phyloP scores from a whole-genome alignment of 2,329 filamentous ascomycete genomes.

The Xylaria polymorpha region DNA sequence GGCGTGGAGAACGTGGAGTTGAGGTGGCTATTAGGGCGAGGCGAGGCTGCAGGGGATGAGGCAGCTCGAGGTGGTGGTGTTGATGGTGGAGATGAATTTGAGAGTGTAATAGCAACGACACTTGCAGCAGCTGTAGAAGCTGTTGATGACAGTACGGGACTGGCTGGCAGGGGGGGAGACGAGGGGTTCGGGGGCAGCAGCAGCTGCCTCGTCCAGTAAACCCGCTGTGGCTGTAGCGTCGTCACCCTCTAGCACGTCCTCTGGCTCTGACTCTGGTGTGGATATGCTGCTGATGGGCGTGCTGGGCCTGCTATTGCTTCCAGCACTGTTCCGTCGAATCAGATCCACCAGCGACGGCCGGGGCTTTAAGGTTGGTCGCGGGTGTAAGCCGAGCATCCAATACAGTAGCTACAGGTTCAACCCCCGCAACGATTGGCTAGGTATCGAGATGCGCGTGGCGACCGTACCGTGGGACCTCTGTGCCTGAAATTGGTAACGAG shows the following conservation, averaged over 20 bases:
- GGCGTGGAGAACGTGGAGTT: conserved; percentile 40
- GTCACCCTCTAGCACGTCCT: conserved; percentile 13
- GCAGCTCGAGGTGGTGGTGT: conserved; percentile 47
- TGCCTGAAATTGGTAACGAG: neutral
- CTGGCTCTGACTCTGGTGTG: conserved; percentile 34
- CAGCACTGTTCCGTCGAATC: conserved; percentile 50
- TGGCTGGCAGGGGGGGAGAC: conserved; percentile 40
- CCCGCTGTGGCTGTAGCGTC: conserved; percentile 32
- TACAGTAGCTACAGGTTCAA: neutral
- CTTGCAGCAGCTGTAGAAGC: conserved; percentile 41
- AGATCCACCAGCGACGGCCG: conserved; percentile 66
- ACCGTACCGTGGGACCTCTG: neutral
- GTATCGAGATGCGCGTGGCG: conserved; percentile 13
- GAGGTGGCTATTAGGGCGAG: conserved; percentile 48
- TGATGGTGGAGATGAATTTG: conserved; percentile 43
- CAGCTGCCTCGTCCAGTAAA: conserved; percentile 25
- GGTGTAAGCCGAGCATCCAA: conserved; percentile 63
- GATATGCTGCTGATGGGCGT: conserved; percentile 38
- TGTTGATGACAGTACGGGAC: conserved; percentile 47
- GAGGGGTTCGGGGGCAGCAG: conserved; percentile 44
- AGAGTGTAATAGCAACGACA: conserved; percentile 41
- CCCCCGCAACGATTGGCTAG: conserved; percentile 21
- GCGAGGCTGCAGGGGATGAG: conserved; percentile 49
- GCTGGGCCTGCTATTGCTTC: conserved; percentile 40
- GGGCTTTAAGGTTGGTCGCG: conserved; percentile 64